Evolutionary conservation across 2,329 filamentous ascomycete genomes (phyloP), one percentile per base, ranked within the genome.

Genomic region (Trichoderma gracile): DNA sequence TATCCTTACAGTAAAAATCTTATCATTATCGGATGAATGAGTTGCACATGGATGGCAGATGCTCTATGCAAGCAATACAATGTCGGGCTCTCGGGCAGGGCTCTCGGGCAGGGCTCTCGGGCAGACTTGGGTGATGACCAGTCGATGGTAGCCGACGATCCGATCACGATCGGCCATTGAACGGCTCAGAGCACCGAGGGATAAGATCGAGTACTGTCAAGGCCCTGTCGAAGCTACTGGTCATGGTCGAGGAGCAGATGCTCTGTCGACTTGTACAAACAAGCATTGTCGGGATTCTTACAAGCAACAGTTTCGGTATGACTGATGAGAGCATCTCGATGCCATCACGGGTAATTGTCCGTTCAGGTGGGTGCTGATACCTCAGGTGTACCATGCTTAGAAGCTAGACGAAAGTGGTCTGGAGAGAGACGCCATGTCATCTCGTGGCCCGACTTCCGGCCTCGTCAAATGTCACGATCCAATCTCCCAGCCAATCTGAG

Each of bases 381-480:
- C 4, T n/a, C n/a, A n/a, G n/a, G n/a, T n/a, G n/a, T n/a, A n/a
- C n/a, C n/a, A n/a, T n/a, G n/a, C n/a, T 46, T 17, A 0, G 43
- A 38, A 15, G 30, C 43, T 59, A 15, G 56, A 49, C 56, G 8
- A 59, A 49, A 49, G 43, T 25, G 56, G 56, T 17, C n/a, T 59
- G 45, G 50, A 40, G 19, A 49, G 17, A 27, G 27, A 1, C 14
- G 43, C 30, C 19, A 38, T 49, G 56, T 49, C 43, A 59, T 33
- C 12, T 49, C 43, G 56, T 49, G 56, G 43, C 33, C 56, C 56
- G 56, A 49, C 43, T 59, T 59, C 43, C 56, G 43, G 45, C 27
- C 15, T 15, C 30, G 43, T 17, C 43, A 58, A 25, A 58, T 47
- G 21, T 38, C 42, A 58, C 27, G 17, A 42, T 23, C 43, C 21